Evolutionary conservation across 2,329 filamentous ascomycete species (phyloP), one percentile per base, ranked within the genome.

Genomic region (Fusarium armeniacum): DNA sequence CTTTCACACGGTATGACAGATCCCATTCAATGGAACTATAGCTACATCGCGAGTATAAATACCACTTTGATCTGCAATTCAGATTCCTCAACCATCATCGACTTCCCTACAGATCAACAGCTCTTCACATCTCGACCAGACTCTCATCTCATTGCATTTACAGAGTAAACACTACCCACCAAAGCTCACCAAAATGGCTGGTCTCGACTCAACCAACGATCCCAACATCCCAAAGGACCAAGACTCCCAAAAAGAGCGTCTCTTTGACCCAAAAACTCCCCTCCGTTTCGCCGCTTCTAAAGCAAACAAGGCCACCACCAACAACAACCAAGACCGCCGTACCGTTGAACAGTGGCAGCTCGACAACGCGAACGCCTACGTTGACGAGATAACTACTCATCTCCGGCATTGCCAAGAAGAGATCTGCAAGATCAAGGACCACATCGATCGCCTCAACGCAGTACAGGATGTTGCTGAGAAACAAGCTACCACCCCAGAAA

Each of bases 321-420:
- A 28, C 28, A 8, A 35, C 18, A n/a, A 65, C 10, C 30, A 57
- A 0, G 52, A 43, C n/a, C 32, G 20, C 3, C 65, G 47, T 1
- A 24, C 6, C 20, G 35, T 66, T 10, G 61, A 55, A 28, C 52
- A 62, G n/a, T 62, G 44, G 47, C 44, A 57, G 16, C 30, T 69
- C 24, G 47, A 61, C 5, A 20, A 4, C 0, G 44, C 28, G 4
- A 18, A 50, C 3, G 33, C 55, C 33, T 35, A n/a, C 3, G 7
- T 60, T 24, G 5, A 32, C 2, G 12, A 16, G 8, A 13, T 46
- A 1, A n/a, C n/a, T 11, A 10, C 44, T 10, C 28, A 32, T 15
- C 11, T 46, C n/a, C 7, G 9, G 4, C 3, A 30, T 10, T 16
- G 3, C 12, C 18, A 22, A 26, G 35, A 43, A 1, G 38, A 60